These are phyloP conservation scores for Yamadazyma atmosphaerica DNA, from an alignment of 1,139 yeast genomes.

Conservation along the genomic window DNA sequence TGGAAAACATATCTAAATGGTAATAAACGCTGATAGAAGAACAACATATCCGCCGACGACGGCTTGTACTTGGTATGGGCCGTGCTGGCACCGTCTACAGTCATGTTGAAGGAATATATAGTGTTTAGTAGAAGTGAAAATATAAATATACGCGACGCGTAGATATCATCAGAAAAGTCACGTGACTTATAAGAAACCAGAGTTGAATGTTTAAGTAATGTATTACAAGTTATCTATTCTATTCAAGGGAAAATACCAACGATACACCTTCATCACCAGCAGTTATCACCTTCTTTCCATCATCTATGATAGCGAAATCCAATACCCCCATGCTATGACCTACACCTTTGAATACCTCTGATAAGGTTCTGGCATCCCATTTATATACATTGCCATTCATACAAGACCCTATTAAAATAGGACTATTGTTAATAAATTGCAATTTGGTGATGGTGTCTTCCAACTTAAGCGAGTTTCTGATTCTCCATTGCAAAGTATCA, in stretches of 20 bases:
- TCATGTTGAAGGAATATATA: background rate
- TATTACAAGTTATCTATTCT: no score
- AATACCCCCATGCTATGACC: conserved; percentile 96
- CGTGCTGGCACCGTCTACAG: background rate
- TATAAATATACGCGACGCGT: conserved; percentile 1
- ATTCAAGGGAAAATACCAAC: conserved; percentile 49
- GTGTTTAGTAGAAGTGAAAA: background rate
- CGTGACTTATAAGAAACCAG: no score
- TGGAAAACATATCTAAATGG: conserved; percentile 76
- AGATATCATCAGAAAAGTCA: background rate
- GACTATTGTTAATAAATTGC: conserved; percentile 57
- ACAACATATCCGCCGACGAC: conserved; percentile 66
- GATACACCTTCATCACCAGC: conserved; percentile 99
- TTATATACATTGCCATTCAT: conserved; percentile 85
- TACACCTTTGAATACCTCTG: conserved; percentile 68
- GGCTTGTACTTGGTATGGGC: conserved; percentile 30
- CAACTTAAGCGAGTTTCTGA: conserved; percentile 67
- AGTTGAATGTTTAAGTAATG: no score
- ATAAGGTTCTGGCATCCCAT: conserved; percentile 89
- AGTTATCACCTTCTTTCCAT: conserved; percentile 71
- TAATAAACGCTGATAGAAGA: conserved; percentile 69
- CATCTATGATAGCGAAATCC: conserved; percentile 68
- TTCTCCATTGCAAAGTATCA: conserved; percentile 84
- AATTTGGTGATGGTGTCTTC: conserved; percentile 85
- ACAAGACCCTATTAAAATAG: conserved; percentile 66